A percentile compares a stretch with the other conserved stretches of the same genome.
phyloP scores from a whole-genome alignment of 768 basidiomycete genomes.

The Boletus vermiculosoides region DNA sequence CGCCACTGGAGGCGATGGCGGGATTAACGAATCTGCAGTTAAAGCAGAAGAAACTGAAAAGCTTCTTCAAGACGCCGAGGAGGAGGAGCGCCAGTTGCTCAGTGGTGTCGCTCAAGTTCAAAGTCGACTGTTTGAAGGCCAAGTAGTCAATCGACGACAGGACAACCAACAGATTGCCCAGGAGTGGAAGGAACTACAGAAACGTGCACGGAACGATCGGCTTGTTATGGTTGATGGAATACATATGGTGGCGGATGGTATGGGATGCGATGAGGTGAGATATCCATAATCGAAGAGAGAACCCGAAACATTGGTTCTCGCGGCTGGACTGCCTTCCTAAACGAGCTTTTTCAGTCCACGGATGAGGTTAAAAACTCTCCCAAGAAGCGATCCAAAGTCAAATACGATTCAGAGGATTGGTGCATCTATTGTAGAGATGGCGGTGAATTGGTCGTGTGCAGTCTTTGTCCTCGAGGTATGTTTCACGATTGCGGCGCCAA shows the following conservation, averaged over 20 bases:
- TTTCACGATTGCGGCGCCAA: not conserved
- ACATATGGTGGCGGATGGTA: slow-evolving; percentile 30
- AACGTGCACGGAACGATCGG: slow-evolving; percentile 41
- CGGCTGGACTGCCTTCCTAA: not conserved
- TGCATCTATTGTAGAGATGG: slow-evolving; percentile 62
- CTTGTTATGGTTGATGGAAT: slow-evolving; percentile 40
- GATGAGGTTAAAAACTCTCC: slow-evolving; percentile 11
- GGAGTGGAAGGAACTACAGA: slow-evolving; percentile 48
- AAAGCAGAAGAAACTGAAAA: slow-evolving; percentile 25
- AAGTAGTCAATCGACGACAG: slow-evolving; percentile 34
- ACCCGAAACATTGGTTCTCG: not conserved
- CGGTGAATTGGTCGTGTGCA: slow-evolving; percentile 50
- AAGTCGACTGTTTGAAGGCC: slow-evolving; percentile 58
- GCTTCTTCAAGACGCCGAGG: slow-evolving; percentile 45
- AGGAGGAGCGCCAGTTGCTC: slow-evolving; percentile 51
- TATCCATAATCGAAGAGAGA: slow-evolving; percentile 20
- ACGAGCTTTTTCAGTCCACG: slow-evolving; percentile 14
- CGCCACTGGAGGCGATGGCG: slow-evolving; percentile 8
- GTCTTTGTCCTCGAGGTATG: slow-evolving; percentile 54
- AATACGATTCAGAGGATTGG: slow-evolving; percentile 55
- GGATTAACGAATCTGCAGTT: slow-evolving; percentile 1
- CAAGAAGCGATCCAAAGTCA: slow-evolving; percentile 35
- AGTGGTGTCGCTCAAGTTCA: slow-evolving; percentile 59
- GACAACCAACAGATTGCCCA: slow-evolving; percentile 43
- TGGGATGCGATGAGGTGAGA: slow-evolving; percentile 31